Evolutionary conservation across 1,284 basidiomycete genomes (phyloP).

Genomic region (Cutaneotrichosporon arboriforme): DNA sequence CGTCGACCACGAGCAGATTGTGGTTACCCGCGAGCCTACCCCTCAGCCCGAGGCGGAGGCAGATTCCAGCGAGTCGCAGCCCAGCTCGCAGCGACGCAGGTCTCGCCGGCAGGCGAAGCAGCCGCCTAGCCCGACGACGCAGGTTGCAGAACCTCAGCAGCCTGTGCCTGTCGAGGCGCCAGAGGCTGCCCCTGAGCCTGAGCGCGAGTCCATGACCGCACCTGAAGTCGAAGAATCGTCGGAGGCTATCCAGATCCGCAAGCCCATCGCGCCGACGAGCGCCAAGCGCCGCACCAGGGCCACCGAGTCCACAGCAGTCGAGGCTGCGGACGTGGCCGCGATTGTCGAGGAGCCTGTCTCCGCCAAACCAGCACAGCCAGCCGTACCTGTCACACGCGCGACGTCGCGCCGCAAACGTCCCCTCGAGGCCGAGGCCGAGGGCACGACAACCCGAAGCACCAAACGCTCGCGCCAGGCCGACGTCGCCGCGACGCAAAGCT

Average conservation of each 20-base stretch:
- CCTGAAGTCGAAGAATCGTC: not conserved
- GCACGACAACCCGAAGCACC: not conserved
- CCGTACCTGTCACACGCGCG: conserved; percentile 4
- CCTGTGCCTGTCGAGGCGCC: not conserved
- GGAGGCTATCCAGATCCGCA: no score
- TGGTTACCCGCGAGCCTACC: not conserved
- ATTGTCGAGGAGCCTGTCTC: no score
- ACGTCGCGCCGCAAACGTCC: conserved; percentile 12
- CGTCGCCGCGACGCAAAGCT: not conserved
- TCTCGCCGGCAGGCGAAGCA: not conserved
- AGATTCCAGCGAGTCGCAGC: not conserved
- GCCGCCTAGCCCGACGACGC: not conserved
- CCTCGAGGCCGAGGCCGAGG: not conserved
- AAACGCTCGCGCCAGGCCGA: not conserved
- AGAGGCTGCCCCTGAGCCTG: not conserved
- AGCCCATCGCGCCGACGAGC: no score
- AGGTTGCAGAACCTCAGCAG: not conserved
- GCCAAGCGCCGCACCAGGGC: no score
- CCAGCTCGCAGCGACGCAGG: not conserved
- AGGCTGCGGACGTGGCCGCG: no score
- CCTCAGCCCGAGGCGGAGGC: not conserved
- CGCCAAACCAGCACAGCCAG: no score
- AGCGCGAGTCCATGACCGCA: not conserved
- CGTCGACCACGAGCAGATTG: no score
- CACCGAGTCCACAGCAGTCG: no score